Base-by-base conservation (phyloP, 2,329 filamentous ascomycete genomes). In the Xylaria digitata region DNA sequence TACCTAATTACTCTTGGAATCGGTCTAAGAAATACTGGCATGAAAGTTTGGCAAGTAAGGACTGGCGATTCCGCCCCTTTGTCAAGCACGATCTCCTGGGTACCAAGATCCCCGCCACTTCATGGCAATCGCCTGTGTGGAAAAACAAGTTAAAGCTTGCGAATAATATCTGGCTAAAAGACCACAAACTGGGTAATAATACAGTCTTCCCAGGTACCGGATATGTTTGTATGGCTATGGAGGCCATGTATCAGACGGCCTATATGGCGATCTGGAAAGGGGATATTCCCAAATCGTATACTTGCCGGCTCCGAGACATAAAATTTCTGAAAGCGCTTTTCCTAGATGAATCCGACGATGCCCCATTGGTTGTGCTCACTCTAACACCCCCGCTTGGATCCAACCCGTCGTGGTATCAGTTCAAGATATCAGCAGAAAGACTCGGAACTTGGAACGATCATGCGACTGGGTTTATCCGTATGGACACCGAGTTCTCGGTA, bases 151-250 rank as follows among this genome's bases (percentile, higher is more conserved):
- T 70, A 1, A 32, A 48, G 7, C 42, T 70, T 3, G 21, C 13
- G 3, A 26, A 66, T 9, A 45, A 71, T 3, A 75, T 84, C 21
- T 83, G 83, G 63, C 78, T 82, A 6, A 73, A 78, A 21, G 81
- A 83, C 67, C 83, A 84, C 73, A 68, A 71, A 37, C 78, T 83
- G 75, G 53, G 45, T 1, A 11, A 26, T n/a, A 8, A 42, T 3
- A n/a, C 32, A 0, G 42, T 65, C 1, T 54, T 65, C 17, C 62
- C 62, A 1, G 62, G 40, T 8, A 11, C 62, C 1, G 46, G 62
- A 1, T 65, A 59, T 15, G 40, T 65, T 13, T 8, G 15, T 17
- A 65, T 65, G 62, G 62, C 62, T 9, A 60, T 65, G 30, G 62
- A 65, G 32, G 55, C 62, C 2, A 53, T 57, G 6, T 54, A 46